Base-by-base conservation (phyloP, 129 eudicot species). In the Arctium lappa region DNA sequence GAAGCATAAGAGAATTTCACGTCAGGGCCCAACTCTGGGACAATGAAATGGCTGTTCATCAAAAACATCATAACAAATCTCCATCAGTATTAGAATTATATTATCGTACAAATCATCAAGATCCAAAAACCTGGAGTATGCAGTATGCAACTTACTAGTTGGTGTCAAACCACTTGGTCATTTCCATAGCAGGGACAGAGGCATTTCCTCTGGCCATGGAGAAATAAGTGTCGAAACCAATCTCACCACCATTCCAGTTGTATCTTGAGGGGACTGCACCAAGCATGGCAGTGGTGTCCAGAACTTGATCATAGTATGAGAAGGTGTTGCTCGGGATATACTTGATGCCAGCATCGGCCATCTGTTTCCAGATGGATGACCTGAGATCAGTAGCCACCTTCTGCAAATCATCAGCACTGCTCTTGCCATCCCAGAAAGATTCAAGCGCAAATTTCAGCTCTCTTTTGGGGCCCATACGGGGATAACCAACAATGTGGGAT, bases 141-240 rank as follows among this genome's bases (percentile, higher is more conserved):
- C 48, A 42, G 33, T 46, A 30, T 72, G 79, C 62, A 36, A 92
- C 95, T 88, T 90, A 94, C 97, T 92, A 94, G 92, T 94, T 92
- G 90, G 95, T 92, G 88, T 94, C 95, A 56, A 94, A 94, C 97
- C 97, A 94, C 91, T 92, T 92, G 73, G 97, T 92, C 94, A 92
- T 92, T 69, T 92, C 97, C 97, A 92, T 92, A 72, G 97, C 94
- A 34, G 97, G 97, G 5, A 92, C 92, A 62, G 94, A 88, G 78
- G 94, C 97, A 87, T 92, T 92, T 74, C 97, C 97, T 88, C 97
- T 88, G 69, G 94, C 97, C 97, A 92, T 92, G 78, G 94, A 92
- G 89, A 92, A 92, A 88, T 90, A 92, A 40, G 87, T 79, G 78
- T 88, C 91, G 44, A 90, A 88, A 32, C 87, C 97, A 31, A 92